Base-by-base conservation (phyloP, 1,284 basidiomycete species). In the Cerrena zonata region DNA sequence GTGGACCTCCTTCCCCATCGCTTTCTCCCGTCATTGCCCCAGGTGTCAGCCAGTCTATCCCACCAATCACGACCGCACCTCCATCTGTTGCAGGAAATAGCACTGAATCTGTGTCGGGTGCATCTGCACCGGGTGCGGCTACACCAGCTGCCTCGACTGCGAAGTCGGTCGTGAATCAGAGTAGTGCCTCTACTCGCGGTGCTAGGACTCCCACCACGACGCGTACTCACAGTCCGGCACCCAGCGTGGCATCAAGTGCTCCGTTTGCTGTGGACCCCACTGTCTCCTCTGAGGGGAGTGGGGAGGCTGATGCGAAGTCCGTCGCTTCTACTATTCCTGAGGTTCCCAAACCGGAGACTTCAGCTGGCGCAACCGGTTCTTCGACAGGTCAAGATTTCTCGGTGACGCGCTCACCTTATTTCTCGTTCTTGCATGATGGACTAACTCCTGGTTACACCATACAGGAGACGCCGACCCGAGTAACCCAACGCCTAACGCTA, bases 1-100 rank as follows among this genome's bases (percentile, higher is more conserved):
- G 18, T 7, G 30, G 57, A 24, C 58, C 62, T 44, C 54, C 56
- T 45, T 65, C 63, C 48, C 62, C 62, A 47, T 61, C 61, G n/a
- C 55, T 63, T 45, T 60, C 57, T 39, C 63, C 63, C 40, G 54
- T 62, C 49, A 19, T 19, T 22, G 39, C 19, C 7, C 10, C 18
- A 10, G 39, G 39, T 10, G n/a, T n/a, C n/a, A n/a, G n/a, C n/a
- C n/a, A n/a, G n/a, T n/a, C n/a, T n/a, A n/a, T n/a, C n/a, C n/a
- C n/a, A n/a, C n/a, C n/a, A n/a, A 22, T 5, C 39, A 7, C 7
- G 18, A 5, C 21, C 18, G 39, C 15, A 10, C 39, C 21, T 10
- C 10, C 18, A 13, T 4, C 42, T 10, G 15, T 23, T 24, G 42
- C 42, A 4, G 19, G 18, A 18, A 23, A 13, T 22, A 4, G 19